Base-by-base conservation (phyloP, 1,139 yeast species). In the Pichia sp. region DNA sequence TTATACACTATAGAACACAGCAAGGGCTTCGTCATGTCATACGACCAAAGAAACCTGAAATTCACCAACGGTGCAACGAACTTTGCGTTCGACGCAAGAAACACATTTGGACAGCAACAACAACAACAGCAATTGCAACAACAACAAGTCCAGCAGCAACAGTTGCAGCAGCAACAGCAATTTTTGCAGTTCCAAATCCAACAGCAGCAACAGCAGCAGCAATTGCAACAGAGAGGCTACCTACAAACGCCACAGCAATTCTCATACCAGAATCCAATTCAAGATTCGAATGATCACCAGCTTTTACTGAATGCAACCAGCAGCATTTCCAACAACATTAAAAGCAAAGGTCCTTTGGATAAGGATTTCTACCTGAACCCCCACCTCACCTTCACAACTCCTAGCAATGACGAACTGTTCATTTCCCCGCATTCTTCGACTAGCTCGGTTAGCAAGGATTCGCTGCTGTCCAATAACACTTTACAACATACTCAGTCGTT, bases 361-460 rank as follows among this genome's bases (percentile, higher is more conserved):
- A 55, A 52, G 41, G 63, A 59, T 41, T 40, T 57, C 23, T 61
- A 56, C 26, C 15, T 36, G 40, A 36, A 36, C 40, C 40, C 40
- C 40, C 40, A 36, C 15, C n/a, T 36, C 15, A 13, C 40, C 10
- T 36, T 36, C 7, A 13, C 40, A 5, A 15, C 15, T 11, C 45
- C 58, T 32, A 47, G 51, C 11, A 36, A 45, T 29, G 64, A 64
- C 26, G 64, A 59, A 0, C 50, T 54, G 29, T 51, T 48, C 40
- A 31, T 54, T 4, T 66, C 70, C 11, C 65, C 68, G 0, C 67
- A 64, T 47, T 65, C 69, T 11, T 64, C 69, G 2, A 50, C 64
- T 30, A 61, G 67, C 34, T 64, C 68, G 15, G 50, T 59, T 10
- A 61, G 65, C 36, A 61, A 59, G 40, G 67, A 64, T 40, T 62